These are phyloP conservation scores for Lasiodiplodia citricola DNA, from an alignment of 2,329 filamentous ascomycete species.

Conservation along the genomic window DNA sequence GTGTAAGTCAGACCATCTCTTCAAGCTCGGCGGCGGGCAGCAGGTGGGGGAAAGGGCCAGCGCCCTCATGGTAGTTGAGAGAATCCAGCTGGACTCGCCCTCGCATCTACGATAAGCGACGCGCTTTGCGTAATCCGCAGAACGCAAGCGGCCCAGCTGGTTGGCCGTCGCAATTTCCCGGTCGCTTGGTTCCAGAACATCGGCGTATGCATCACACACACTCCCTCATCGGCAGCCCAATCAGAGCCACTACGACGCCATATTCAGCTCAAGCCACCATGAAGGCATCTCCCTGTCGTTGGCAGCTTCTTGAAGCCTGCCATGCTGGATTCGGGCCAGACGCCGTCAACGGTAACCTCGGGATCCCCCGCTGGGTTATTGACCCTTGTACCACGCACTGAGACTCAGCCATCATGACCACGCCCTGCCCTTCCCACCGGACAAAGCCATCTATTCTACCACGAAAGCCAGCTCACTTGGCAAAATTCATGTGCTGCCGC, in stretches of 20 bases:
- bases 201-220: not conserved
- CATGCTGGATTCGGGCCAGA: not conserved
- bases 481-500: not conserved
- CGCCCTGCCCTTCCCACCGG: not conserved
- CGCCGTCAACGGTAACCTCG: not conserved
- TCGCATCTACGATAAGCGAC: constrained; percentile 7
- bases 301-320: not conserved
- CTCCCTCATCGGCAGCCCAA: not conserved
- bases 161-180: constrained; percentile 5
- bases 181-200: not conserved
- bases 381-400: constrained; percentile 7
- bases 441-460: constrained; percentile 11
- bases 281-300: not conserved
- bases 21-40: too few species aligned
- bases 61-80: too few species aligned
- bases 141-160: not conserved
- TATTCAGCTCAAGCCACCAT: constrained; percentile 12
- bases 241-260: not conserved
- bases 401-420: not conserved
- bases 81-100: not conserved
- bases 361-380: not conserved
- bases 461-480: not conserved
- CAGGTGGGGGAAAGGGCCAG: too few species aligned
- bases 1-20: too few species aligned
- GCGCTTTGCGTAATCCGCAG: not conserved